Evolutionary conservation across 2,329 filamentous ascomycete species (phyloP), one percentile per base, ranked within the genome.

Genomic region (Mollisia scopiformis): DNA sequence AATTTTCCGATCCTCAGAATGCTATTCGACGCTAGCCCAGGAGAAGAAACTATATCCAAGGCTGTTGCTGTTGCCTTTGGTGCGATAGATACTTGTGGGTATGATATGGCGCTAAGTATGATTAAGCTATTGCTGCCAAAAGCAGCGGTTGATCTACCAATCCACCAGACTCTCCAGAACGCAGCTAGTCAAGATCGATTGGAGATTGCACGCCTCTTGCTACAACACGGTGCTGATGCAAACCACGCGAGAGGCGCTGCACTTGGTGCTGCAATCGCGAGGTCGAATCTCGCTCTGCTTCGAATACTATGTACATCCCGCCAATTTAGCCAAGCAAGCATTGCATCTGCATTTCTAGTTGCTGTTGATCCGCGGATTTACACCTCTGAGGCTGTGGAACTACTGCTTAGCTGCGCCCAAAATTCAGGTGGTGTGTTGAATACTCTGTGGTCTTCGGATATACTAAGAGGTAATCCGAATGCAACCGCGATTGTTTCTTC

Each of bases 201-300:
- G 13, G 49, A 55, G 31, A 54, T 59, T 35, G 50, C 47, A 7
- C 49, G 50, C 16, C n/a, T 54, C 28, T 21, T 59, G 14, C 3
- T 59, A n/a, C 33, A 55, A 49, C 25, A 54, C 35, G 49, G 57
- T 46, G 57, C 57, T 23, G 50, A 59, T 19, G 57, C 57, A 46
- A 59, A 59, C 21, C 47, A 47, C 30, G 35, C 27, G 10, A 35
- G 23, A 1, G 57, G 57, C 28, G 39, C 39, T 46, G 28, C 35
- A 11, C 54, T 59, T 49, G 21, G 25, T 16, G 27, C 49, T 35
- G 57, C 57, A 2, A 35, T 59, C 11, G 25, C 5, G 31, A 43
- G 27, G 47, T 30, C 37, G 27, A 59, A 55, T 47, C 49, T 59
- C 19, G 37, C 35, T 23, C 25, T 59, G 39, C 49, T 59, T 47